phyloP scores from a whole-genome alignment of 106 monocot genomes.

The Apostasia shenzhenica region DNA sequence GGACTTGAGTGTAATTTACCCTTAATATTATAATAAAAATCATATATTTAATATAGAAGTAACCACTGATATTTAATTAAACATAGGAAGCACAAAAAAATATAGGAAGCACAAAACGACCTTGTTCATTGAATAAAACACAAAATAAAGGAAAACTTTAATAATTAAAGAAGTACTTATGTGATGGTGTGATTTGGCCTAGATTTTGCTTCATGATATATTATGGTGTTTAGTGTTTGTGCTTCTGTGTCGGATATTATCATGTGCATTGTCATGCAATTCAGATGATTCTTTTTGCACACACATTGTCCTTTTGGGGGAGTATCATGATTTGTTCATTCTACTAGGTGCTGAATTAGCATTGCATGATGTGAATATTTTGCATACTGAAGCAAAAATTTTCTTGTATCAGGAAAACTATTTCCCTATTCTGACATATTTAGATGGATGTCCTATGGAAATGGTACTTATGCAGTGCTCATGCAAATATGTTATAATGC shows the following conservation, averaged over 20 bases:
- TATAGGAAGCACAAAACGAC: no score
- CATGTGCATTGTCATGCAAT: not conserved
- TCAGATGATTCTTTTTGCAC: not conserved
- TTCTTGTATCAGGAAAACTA: slow-evolving; percentile 58
- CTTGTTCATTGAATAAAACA: not conserved
- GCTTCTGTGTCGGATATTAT: no score
- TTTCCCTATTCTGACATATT: slow-evolving; percentile 85
- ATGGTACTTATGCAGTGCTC: slow-evolving; percentile 37
- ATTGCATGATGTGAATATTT: not conserved
- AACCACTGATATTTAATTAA: no score
- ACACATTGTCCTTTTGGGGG: not conserved
- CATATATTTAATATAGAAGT: no score
- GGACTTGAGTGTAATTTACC: no score
- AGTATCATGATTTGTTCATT: not conserved
- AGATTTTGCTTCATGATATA: not conserved
- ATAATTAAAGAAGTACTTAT: no score
- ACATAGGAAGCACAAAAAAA: no score
- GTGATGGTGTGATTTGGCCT: not conserved
- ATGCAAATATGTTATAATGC: not conserved
- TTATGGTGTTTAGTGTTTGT: no score
- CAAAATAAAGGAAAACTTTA: not conserved
- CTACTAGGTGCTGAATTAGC: not conserved
- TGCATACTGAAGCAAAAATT: not conserved
- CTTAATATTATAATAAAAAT: no score
- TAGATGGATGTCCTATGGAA: slow-evolving; percentile 97